Percentiles rank a stretch among this genome's conserved stretches.
These are phyloP conservation scores for Lasiodiplodia theobromae DNA, from an alignment of 2,329 filamentous ascomycete genomes.

Conservation along the genomic window DNA sequence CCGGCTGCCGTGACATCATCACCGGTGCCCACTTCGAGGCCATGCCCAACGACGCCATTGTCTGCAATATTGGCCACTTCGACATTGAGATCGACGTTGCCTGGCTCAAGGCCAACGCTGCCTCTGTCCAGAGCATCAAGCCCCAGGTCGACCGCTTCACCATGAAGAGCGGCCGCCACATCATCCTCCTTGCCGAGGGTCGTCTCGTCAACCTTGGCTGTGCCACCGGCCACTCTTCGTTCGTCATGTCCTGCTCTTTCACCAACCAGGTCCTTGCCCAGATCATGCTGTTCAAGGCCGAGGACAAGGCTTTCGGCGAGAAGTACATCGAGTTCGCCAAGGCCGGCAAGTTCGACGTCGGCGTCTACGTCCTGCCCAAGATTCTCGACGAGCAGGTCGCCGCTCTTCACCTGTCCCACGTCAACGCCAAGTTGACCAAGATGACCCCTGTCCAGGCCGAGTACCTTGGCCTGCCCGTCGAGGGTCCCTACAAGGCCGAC, in stretches of 20 bases:
- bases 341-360: constrained; percentile 85
- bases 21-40: constrained; percentile 89
- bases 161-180: constrained; percentile 92
- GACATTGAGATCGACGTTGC: constrained; percentile 99
- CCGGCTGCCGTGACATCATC: constrained; percentile 97
- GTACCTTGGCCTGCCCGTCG: constrained; percentile 84
- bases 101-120: constrained; percentile 97
- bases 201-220: constrained; percentile 99
- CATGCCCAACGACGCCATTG: constrained; percentile 97
- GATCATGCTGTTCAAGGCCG: constrained; percentile 96
- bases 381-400: constrained; percentile 99
- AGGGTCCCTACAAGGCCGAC: constrained; percentile 96
- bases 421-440: constrained; percentile 91
- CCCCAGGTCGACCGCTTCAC: constrained; percentile 98
- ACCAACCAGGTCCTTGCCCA: constrained; percentile 99
- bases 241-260: constrained; percentile 99
- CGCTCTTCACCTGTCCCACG: constrained; percentile 88
- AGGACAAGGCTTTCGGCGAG: constrained; percentile 83
- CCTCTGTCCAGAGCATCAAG: constrained; percentile 97
- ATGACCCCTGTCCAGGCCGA: constrained; percentile 88
- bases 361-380: constrained; percentile 98
- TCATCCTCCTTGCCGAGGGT: constrained; percentile 98
- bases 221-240: constrained; percentile 98
- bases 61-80: constrained; percentile 99
- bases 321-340: constrained; percentile 98